A percentile compares a stretch with the other conserved stretches of the same genome.
Evolutionary conservation across 2,329 filamentous ascomycete species (phyloP).

Genomic region (Aspergillus sp.): DNA sequence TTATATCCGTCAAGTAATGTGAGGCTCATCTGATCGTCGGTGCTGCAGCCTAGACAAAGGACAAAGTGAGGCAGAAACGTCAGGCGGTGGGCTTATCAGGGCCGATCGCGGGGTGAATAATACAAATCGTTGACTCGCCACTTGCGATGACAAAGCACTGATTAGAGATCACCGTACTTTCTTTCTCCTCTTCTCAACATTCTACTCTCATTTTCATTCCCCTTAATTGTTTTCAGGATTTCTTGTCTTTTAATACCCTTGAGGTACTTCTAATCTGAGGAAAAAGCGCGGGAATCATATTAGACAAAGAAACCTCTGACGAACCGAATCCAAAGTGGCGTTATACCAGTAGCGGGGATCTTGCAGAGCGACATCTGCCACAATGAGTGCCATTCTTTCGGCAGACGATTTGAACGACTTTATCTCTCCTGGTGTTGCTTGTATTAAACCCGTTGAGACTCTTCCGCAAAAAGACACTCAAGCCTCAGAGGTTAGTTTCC

Average conservation of each 20-base stretch:
- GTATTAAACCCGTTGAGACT: constrained; percentile 95
- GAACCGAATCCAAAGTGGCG: constrained; percentile 1
- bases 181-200: neutral
- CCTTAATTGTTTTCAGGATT: neutral
- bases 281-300: neutral
- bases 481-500: constrained; percentile 37
- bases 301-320: neutral
- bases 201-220: neutral
- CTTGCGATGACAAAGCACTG: constrained; percentile 2
- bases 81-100: constrained; percentile 25
- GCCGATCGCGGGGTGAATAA: constrained; percentile 14
- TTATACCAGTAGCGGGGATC: constrained; percentile 6
- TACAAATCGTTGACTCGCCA: constrained; percentile 17
- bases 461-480: constrained; percentile 61
- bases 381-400: constrained; percentile 95
- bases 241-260: too few species aligned
- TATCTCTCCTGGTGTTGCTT: constrained; percentile 94
- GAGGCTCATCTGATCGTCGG: too few species aligned
- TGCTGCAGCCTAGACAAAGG: neutral
- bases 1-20: too few species aligned
- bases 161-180: neutral
- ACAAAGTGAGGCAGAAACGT: neutral
- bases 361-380: constrained; percentile 19
- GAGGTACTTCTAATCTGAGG: neutral
- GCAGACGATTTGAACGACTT: constrained; percentile 98